Conservation (phyloP, 1,284 basidiomycete genomes). For the Veloboletus limbatus region DNA sequence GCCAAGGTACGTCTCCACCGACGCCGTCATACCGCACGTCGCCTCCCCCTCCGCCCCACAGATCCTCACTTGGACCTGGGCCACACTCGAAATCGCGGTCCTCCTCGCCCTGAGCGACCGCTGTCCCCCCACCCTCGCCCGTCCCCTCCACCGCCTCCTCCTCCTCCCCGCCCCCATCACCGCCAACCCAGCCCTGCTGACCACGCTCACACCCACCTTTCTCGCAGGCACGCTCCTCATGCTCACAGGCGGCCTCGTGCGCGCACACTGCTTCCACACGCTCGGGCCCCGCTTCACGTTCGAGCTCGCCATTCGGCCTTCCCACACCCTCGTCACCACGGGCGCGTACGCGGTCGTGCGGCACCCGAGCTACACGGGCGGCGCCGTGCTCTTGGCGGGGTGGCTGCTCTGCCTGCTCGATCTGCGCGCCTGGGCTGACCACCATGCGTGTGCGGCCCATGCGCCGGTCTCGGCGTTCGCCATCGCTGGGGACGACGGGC, state of each 20-base stretch:
- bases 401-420: conserved; percentile 13
- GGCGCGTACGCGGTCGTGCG: conserved; percentile 30
- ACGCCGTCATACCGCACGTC: neutral
- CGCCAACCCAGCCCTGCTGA: neutral
- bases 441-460: neutral
- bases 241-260: conserved; percentile 18
- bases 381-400: neutral
- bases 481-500: neutral
- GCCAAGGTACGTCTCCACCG: neutral
- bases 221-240: conserved; percentile 11
- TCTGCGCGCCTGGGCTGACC: neutral
- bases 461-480: no score
- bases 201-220: conserved; percentile 7
- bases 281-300: conserved; percentile 30
- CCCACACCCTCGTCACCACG: conserved; percentile 27
- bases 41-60: neutral
- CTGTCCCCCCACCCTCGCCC: conserved; percentile 9
- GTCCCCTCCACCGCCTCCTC: neutral
- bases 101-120: neutral
- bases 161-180: neutral
- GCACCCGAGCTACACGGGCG: conserved; percentile 30
- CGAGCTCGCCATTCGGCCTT: conserved; percentile 25
- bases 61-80: neutral
- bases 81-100: neutral
- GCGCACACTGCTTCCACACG: conserved; percentile 16